Conservation (phyloP, 495 filamentous ascomycete genomes). For the Acidiella bohemica region DNA sequence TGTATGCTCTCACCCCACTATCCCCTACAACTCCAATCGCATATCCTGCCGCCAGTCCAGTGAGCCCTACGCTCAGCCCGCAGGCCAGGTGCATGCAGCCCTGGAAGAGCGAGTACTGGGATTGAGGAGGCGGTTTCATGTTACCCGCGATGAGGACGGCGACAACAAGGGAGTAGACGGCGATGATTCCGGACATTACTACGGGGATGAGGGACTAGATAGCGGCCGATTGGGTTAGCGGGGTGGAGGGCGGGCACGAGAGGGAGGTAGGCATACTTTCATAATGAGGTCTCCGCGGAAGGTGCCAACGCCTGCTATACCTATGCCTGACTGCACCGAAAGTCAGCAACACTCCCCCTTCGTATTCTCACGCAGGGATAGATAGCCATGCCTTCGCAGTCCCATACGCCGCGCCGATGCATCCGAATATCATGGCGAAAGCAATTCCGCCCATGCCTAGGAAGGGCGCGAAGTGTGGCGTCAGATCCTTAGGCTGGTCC, state of each 20-base stretch:
- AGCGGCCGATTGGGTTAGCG: neutral
- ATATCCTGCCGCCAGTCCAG: conserved; percentile 92
- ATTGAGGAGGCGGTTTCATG: conserved; percentile 48
- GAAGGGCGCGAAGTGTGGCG: conserved; percentile 91
- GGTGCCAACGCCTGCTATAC: conserved; percentile 85
- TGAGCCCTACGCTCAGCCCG: conserved; percentile 81
- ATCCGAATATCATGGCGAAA: conserved; percentile 80
- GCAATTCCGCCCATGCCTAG: conserved; percentile 92
- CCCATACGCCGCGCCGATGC: conserved; percentile 88
- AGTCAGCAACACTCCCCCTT: too few species aligned
- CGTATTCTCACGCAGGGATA: too few species aligned
- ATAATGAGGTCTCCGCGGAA: conserved; percentile 94
- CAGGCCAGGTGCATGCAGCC: conserved; percentile 88
- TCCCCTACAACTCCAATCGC: conserved; percentile 93
- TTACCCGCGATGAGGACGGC: conserved; percentile 85
- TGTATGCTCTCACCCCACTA: conserved; percentile 80
- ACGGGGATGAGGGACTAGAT: conserved; percentile 78
- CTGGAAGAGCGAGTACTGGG: conserved; percentile 67
- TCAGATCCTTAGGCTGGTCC: conserved; percentile 51
- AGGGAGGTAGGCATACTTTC: conserved; percentile 49
- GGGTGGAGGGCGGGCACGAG: neutral
- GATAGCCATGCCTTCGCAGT: too few species aligned
- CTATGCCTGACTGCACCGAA: conserved; percentile 89
- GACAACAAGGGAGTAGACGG: conserved; percentile 93
- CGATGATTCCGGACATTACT: conserved; percentile 99